Evolutionary conservation across 805 yeast genomes (phyloP), one percentile per base, ranked within the genome.

Genomic region (Wickerhamomyces subpelliculosus): DNA sequence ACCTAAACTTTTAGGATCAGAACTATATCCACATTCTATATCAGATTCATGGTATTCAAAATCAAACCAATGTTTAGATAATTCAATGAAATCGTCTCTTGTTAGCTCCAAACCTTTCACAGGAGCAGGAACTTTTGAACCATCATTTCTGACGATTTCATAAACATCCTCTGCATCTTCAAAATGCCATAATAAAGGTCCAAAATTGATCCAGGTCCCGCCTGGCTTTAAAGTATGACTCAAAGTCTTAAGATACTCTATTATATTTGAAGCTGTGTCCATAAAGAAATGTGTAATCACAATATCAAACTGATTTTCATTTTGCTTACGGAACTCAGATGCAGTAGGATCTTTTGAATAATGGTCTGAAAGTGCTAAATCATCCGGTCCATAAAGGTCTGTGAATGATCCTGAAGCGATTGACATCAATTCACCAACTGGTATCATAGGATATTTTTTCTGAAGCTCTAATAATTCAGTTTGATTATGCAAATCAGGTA

Each of bases 321-420:
- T 75, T 6, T 55, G 44, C 2, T 23, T 25, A 22, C 83, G 56
- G 47, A 75, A 75, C 17, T 59, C 62, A 2, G 46, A 41, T 1
- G 78, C 74, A 5, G 46, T 42, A 2, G 55, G 60, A 37, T 67
- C 73, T 8, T 29, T 29, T 1, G 55, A 47, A 23, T 43, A 47
- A 23, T 41, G 43, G 2, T 42, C 38, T 3, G 54, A 48, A 1
- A 26, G 18, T 4, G 47, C 40, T 3, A 51, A 23, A 26, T 42
- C 46, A 7, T 49, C 40, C 3, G 80, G 78, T 0, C 85, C 84
- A 52, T 79, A 80, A 14, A 81, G 58, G 43, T 81, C 88, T 4
- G 70, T 68, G 52, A 84, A 84, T 0, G 84, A 78, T 0, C 93
- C 93, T 0, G 87, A 78, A 1, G 78, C 70, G 72, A 83, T 80